phyloP scores from a whole-genome alignment of 2,329 filamentous ascomycete genomes.

The Colletotrichum sp. region DNA sequence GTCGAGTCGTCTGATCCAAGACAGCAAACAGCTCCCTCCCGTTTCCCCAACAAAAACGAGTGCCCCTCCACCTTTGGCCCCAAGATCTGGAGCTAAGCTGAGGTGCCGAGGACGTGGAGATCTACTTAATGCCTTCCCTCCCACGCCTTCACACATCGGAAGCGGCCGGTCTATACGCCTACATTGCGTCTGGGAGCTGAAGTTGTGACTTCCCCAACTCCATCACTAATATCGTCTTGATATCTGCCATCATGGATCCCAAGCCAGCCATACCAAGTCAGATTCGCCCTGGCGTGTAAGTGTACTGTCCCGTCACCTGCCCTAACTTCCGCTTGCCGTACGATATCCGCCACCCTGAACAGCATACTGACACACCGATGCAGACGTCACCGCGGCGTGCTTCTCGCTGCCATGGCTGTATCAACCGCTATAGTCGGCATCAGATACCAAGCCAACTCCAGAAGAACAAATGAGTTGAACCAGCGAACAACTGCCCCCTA shows the following conservation, averaged over 20 bases:
- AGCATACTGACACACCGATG: background rate
- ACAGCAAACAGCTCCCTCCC: background rate
- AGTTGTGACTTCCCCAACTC: background rate
- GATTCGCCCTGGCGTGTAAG: constrained; percentile 22
- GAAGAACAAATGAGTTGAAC: constrained; percentile 47
- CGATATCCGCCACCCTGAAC: background rate
- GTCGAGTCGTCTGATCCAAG: background rate
- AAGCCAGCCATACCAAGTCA: constrained; percentile 11
- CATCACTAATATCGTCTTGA: background rate
- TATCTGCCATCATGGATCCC: background rate
- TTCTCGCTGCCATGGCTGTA: constrained; percentile 35
- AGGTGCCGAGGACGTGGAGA: background rate
- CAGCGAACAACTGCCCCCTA: constrained; percentile 42
- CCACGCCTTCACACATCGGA: background rate
- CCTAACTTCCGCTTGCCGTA: constrained; percentile 21
- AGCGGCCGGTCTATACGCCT: background rate
- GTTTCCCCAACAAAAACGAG: constrained; percentile 16
- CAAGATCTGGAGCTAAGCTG: background rate
- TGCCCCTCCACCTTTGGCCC: background rate
- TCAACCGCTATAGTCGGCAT: constrained; percentile 32
- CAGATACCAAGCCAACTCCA: constrained; percentile 38
- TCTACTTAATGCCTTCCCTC: background rate
- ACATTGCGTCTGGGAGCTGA: background rate
- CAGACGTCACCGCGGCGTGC: constrained; percentile 44
- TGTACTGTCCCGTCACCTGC: constrained; percentile 28